phyloP scores from a whole-genome alignment of 345 rosid genomes.

The Punica granatum region DNA sequence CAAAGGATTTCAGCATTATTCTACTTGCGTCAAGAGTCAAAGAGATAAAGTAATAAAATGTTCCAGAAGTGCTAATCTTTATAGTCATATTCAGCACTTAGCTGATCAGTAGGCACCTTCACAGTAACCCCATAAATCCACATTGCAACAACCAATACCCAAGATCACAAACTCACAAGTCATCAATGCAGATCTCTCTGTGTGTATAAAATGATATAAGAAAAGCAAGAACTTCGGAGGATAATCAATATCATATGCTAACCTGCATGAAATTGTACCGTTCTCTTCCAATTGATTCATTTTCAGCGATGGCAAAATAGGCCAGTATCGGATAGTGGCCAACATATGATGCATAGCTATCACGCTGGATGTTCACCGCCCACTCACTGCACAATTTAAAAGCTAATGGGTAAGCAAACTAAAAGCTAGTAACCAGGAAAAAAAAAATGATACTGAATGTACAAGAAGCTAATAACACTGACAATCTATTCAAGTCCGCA shows the following conservation, averaged over 20 bases:
- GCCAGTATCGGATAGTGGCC: conserved; percentile 83
- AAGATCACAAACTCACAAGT: too few species aligned
- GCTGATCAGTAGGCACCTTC: too few species aligned
- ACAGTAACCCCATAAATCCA: too few species aligned
- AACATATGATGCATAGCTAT: conserved; percentile 81
- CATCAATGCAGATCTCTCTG: too few species aligned
- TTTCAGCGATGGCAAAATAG: conserved; percentile 84
- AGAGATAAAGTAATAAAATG: too few species aligned
- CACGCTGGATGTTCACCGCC: conserved; percentile 91
- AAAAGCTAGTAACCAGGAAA: background rate
- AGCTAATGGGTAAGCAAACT: background rate
- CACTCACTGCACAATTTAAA: conserved; percentile 57
- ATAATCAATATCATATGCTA: background rate
- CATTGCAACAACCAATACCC: too few species aligned
- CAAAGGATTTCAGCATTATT: too few species aligned
- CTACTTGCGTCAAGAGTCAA: too few species aligned
- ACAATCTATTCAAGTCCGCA: conserved; percentile 93
- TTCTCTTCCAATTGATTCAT: conserved; percentile 87
- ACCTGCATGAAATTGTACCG: conserved; percentile 97
- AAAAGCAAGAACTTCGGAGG: background rate
- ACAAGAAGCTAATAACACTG: conserved; percentile 13
- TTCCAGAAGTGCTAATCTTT: too few species aligned
- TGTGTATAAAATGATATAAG: too few species aligned
- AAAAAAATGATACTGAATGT: background rate
- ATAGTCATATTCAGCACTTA: too few species aligned